A percentile compares a stretch with the other conserved stretches of the same genome.
phyloP scores from a whole-genome alignment of 2,329 filamentous ascomycete genomes.

The Talaromyces sp. region DNA sequence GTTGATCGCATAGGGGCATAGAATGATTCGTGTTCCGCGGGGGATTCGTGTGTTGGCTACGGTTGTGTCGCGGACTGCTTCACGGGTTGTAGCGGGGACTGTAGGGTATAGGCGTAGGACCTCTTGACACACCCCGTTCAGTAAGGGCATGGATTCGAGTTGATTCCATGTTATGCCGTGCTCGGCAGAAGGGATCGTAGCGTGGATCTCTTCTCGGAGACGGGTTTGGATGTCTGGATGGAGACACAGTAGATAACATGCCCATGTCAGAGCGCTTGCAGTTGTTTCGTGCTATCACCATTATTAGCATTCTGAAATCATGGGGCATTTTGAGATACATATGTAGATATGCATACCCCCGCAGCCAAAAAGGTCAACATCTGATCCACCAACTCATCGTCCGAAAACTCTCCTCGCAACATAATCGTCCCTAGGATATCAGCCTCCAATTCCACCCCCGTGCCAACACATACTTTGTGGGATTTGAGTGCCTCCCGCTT shows the following conservation, averaged over 20 bases:
- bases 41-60: constrained; percentile 63
- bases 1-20: constrained; percentile 67
- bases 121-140: constrained; percentile 73
- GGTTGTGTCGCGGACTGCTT: constrained; percentile 41
- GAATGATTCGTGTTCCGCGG: constrained; percentile 62
- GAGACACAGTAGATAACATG: constrained; percentile 49
- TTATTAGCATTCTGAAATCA: not conserved
- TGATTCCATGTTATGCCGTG: constrained; percentile 25
- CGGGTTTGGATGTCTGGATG: constrained; percentile 46
- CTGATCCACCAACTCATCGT: constrained; percentile 38
- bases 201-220: constrained; percentile 49
- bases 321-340: not conserved
- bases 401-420: constrained; percentile 33
- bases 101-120: constrained; percentile 50
- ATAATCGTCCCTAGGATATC: constrained; percentile 39
- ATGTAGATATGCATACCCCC: constrained; percentile 23
- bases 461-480: too few relatives aligned
- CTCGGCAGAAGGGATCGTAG: constrained; percentile 39
- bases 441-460: constrained; percentile 37
- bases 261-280: constrained; percentile 50
- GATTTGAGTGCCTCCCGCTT: constrained; percentile 25
- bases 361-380: constrained; percentile 41
- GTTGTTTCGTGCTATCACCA: constrained; percentile 49
- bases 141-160: constrained; percentile 67
- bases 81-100: constrained; percentile 37